Base-by-base conservation (phyloP, 2,329 filamentous ascomycete genomes). In the Ophiosphaerella herpotricha region DNA sequence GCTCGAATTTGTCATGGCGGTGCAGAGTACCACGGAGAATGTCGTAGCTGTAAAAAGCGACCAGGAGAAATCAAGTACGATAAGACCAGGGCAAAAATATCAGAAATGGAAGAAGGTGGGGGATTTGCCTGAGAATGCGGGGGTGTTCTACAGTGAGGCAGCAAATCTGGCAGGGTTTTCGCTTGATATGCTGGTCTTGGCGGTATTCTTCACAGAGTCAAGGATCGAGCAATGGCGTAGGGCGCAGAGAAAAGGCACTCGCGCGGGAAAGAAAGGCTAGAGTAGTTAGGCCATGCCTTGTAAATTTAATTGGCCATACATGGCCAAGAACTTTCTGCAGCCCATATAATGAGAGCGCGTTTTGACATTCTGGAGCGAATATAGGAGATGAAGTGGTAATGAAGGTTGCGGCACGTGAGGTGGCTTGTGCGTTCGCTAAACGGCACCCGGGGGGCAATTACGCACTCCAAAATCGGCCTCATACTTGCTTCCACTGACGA, bases 11-110 rank as follows among this genome's bases (percentile, higher is more conserved):
- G 60, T 83, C 24, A 71, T 70, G 39, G 68, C 70, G 18, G 74
- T 80, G 7, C 78, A 80, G 50, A 62, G 71, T 11, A 66, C 60
- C 1, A 65, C 82, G 47, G 71, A 70, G 52, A 62, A 70, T 8
- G 71, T 71, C 33, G 68, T 62, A 39, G 67, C 74, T 18, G 67
- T 78, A 7, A 29, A 23, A n/a, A 53, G 68, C 31, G 70, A 74
- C 23, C 60, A 70, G 8, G 65, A 75, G 5, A 54, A 57, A 12
- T 53, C 39, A 52, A 43, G 65, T 7, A 39, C 54, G 3, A 21
- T 68, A 59, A 52, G 80, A 29, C 78, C 80, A 2, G 83, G 83
- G 14, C 75, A 75, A 42, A 66, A 66, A 34, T 85, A 85, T 59
- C 70, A 67, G 33, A 70, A 75, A 7, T 84, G 80, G 65, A 77